Evolutionary conservation across 495 filamentous ascomycete species (phyloP).

Genomic region (Penicillium samsonianum): DNA sequence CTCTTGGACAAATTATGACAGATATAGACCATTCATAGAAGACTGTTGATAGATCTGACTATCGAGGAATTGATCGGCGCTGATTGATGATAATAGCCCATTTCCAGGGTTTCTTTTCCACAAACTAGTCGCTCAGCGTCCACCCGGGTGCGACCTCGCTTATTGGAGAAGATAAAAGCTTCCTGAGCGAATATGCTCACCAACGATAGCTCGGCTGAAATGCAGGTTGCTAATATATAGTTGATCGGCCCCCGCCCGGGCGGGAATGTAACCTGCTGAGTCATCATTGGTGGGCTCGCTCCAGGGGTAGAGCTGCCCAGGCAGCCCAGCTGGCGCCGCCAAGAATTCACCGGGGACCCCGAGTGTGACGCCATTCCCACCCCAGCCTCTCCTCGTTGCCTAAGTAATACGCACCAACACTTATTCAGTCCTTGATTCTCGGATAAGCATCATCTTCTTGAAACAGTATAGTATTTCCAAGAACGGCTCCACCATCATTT

Average conservation of each 20-base stretch:
- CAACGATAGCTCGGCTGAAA: background rate
- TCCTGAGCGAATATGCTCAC: background rate
- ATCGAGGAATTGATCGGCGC: background rate
- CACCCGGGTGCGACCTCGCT: too few species aligned
- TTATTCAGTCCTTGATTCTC: background rate
- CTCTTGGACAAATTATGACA: background rate
- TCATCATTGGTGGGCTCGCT: background rate
- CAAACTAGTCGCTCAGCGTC: too few species aligned
- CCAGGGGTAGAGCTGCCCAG: too few species aligned
- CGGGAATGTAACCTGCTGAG: background rate
- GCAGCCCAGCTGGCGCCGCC: background rate
- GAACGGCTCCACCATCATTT: background rate
- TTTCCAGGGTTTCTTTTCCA: too few species aligned
- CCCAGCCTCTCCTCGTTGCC: slow-evolving; percentile 1
- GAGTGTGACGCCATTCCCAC: slow-evolving; percentile 11
- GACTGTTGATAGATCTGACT: background rate
- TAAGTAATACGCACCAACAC: background rate
- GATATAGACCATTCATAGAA: background rate
- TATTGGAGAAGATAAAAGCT: background rate
- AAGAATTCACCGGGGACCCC: background rate
- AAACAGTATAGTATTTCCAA: background rate
- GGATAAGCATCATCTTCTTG: background rate
- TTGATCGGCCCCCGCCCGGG: too few species aligned
- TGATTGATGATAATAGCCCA: background rate
- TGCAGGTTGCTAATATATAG: background rate